phyloP scores from a whole-genome alignment of 2,329 filamentous ascomycete species.

The Capronia epimyces region DNA sequence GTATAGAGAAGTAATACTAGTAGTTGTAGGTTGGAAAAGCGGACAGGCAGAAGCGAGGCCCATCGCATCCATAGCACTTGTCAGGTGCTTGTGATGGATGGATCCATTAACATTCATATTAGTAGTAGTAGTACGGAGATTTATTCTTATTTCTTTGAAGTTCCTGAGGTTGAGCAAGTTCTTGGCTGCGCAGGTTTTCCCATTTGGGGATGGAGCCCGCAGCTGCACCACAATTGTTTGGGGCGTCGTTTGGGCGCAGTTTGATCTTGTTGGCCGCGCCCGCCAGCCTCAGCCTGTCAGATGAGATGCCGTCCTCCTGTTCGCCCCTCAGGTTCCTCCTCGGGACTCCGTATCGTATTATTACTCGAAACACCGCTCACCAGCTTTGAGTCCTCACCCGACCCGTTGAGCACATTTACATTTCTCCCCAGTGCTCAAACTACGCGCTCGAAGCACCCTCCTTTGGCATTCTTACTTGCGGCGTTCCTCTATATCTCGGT shows the following conservation, averaged over 20 bases:
- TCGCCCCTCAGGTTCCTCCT: neutral
- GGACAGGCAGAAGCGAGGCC: neutral
- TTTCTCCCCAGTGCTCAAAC: no score
- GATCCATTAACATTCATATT: neutral
- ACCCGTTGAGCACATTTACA: neutral
- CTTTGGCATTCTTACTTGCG: no score
- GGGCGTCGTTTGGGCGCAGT: neutral
- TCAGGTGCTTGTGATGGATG: neutral
- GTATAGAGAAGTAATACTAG: neutral
- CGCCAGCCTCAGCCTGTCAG: slow-evolving; percentile 1
- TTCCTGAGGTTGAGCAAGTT: neutral
- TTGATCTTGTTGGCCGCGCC: neutral
- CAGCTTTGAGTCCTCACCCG: neutral
- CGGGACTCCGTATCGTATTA: neutral
- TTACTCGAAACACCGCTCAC: neutral
- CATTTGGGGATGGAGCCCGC: neutral
- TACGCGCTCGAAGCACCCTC: no score
- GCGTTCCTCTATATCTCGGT: no score
- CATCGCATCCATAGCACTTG: neutral
- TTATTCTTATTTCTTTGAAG: neutral
- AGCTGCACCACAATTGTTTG: neutral
- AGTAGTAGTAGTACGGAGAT: neutral
- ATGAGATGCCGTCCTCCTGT: neutral
- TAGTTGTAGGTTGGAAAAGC: neutral
- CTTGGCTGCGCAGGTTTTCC: neutral